Conservation (phyloP, 2,329 filamentous ascomycete genomes). For the Elsinoe perseae region DNA sequence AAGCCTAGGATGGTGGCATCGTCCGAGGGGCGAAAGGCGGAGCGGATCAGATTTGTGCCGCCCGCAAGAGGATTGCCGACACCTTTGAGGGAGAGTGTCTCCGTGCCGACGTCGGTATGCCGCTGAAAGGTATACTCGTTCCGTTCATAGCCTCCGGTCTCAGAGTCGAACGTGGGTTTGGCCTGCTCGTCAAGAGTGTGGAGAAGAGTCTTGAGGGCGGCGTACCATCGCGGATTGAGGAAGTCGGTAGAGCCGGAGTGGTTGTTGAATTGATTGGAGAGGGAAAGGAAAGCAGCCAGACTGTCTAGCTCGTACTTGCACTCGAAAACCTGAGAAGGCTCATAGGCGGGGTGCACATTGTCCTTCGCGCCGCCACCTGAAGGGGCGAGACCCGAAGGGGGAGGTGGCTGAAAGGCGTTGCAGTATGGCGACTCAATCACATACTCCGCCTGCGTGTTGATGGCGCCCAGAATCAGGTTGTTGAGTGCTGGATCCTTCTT, state of each 20-base stretch:
- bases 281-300: slow-evolving; percentile 77
- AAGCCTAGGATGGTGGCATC: slow-evolving; percentile 91
- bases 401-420: slow-evolving; percentile 94
- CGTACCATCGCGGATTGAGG: slow-evolving; percentile 68
- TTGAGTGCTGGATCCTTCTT: slow-evolving; percentile 72
- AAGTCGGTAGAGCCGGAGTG: slow-evolving; percentile 72
- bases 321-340: slow-evolving; percentile 80
- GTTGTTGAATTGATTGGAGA: slow-evolving; percentile 79
- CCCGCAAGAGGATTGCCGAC: slow-evolving; percentile 84
- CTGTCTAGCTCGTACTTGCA: slow-evolving; percentile 99
- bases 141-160: slow-evolving; percentile 54
- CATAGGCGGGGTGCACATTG: slow-evolving; percentile 75
- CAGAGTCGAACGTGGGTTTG: slow-evolving; percentile 66
- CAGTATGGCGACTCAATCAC: slow-evolving; percentile 94
- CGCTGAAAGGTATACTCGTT: slow-evolving; percentile 88
- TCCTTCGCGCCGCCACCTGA: slow-evolving; percentile 77
- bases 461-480: slow-evolving; percentile 78
- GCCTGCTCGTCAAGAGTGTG: slow-evolving; percentile 71
- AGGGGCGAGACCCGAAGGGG: slow-evolving; percentile 64
- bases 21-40: slow-evolving; percentile 89
- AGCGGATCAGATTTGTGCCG: slow-evolving; percentile 78
- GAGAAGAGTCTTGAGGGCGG: slow-evolving; percentile 67
- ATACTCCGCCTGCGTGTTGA: slow-evolving; percentile 93
- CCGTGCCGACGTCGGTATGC: slow-evolving; percentile 71
- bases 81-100: slow-evolving; percentile 75